phyloP scores from a whole-genome alignment of 2,329 filamentous ascomycete genomes.

The Dactylonectria macrodidyma region DNA sequence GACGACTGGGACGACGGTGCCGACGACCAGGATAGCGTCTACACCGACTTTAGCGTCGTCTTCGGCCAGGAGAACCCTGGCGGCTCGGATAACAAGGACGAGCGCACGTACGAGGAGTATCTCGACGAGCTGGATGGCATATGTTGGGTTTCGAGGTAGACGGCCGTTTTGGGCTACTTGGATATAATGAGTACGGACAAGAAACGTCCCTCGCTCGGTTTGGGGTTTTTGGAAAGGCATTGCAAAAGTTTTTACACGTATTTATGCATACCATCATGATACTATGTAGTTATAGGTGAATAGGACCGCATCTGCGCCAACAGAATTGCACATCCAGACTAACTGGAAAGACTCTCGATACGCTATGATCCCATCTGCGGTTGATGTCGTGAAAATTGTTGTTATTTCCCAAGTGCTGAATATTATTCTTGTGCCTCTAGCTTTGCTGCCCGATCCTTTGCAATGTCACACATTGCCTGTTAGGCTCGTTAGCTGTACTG shows the following conservation, averaged over 20 bases:
- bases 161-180: neutral
- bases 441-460: slow-evolving; percentile 77
- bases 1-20: slow-evolving; percentile 59
- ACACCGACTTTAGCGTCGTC: slow-evolving; percentile 68
- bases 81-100: slow-evolving; percentile 49
- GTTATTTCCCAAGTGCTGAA: no score
- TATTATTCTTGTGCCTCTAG: slow-evolving; percentile 24
- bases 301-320: neutral
- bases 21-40: slow-evolving; percentile 66
- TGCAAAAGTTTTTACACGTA: slow-evolving; percentile 33
- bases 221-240: slow-evolving; percentile 16
- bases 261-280: neutral
- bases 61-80: slow-evolving; percentile 57
- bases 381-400: neutral
- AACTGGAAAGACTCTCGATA: neutral
- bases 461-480: slow-evolving; percentile 94
- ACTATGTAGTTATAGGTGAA: slow-evolving; percentile 14
- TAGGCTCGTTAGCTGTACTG: slow-evolving; percentile 34
- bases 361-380: neutral
- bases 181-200: neutral
- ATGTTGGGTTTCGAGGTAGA: slow-evolving; percentile 57
- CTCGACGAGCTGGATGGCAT: slow-evolving; percentile 71
- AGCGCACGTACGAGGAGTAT: slow-evolving; percentile 67
- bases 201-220: slow-evolving; percentile 5
- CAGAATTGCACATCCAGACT: neutral